Evolutionary conservation across 2,329 filamentous ascomycete species (phyloP), one percentile per base, ranked within the genome.

Genomic region (Apiospora sp.): DNA sequence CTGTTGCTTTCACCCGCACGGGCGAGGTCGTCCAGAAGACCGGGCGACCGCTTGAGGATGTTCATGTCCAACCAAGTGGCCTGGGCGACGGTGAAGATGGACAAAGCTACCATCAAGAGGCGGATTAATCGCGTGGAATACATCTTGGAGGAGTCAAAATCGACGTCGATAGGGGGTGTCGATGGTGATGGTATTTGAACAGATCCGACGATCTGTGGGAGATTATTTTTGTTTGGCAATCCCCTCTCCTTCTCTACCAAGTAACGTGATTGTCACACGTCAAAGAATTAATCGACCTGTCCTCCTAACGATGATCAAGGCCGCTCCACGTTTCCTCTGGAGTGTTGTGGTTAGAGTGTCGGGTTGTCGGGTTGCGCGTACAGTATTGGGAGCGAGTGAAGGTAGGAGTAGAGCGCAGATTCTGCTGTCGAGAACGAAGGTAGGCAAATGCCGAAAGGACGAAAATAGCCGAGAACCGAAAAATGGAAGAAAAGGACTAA

Each of bases 101-200:
- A 86, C 70, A 89, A 81, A 61, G 85, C 86, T 75, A 88, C 80
- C 74, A 89, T 77, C 72, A 90, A 79, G 73, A 89, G 78, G 77
- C 85, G 82, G 46, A 88, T 73, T 69, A 86, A 76, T 72, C 83
- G 84, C 71, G 81, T 81, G 41, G 84, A 80, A 78, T 86, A 86
- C 88, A 90, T 90, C 70, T 82, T 64, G n/a, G 30, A 37, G 34
- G 22, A 24, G 10, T 41, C 58, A 41, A 64, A 41, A 41, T 22
- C 58, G 58, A 64, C 10, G 58, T n/a, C 7, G 34, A 34, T n/a
- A 34, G 24, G 58, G 34, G 34, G 61, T 54, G 61, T 49, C 43
- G 34, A 68, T 48, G 68, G 71, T 69, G 72, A 71, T 19, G 37
- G n/a, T 64, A 30, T 34, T 41, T 13, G 34, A 10, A 19, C 41